Percentiles rank a stretch among this genome's conserved stretches.
Evolutionary conservation across 1,139 yeast genomes (phyloP).

Genomic region (Arxiozyma bovina): DNA sequence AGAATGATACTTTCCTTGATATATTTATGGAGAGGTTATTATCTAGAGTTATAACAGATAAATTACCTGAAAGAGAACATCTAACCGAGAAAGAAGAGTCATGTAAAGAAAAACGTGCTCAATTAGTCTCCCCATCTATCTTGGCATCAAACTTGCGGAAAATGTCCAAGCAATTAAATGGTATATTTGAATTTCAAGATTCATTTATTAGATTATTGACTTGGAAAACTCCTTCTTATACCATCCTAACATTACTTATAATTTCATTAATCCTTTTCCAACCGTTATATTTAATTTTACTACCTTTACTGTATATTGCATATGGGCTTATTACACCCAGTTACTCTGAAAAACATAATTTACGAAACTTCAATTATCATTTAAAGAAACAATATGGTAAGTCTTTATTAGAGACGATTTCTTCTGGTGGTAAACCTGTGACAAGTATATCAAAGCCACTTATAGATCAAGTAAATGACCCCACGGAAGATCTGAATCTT

Average conservation of each 20-base stretch:
- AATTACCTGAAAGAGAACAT: constrained; percentile 39
- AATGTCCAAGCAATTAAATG: constrained; percentile 46
- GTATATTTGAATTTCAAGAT: constrained; percentile 47
- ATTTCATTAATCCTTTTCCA: constrained; percentile 56
- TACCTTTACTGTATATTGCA: constrained; percentile 53
- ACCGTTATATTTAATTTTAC: constrained; percentile 58
- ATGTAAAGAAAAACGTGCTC: constrained; percentile 38
- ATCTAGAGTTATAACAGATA: constrained; percentile 41
- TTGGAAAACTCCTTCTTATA: constrained; percentile 56
- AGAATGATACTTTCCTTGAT: constrained; percentile 46
- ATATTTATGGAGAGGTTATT: constrained; percentile 46
- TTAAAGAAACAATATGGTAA: constrained; percentile 47
- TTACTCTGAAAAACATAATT: constrained; percentile 62
- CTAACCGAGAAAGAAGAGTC: constrained; percentile 17
- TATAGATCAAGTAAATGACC: neutral
- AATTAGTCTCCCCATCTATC: constrained; percentile 43
- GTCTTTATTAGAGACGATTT: constrained; percentile 38
- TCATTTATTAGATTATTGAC: constrained; percentile 46
- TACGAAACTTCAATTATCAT: constrained; percentile 38
- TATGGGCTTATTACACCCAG: constrained; percentile 63
- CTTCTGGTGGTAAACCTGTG: constrained; percentile 3
- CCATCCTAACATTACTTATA: constrained; percentile 43
- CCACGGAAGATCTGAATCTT: constrained; percentile 1
- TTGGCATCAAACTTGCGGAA: constrained; percentile 44
- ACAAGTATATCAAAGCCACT: neutral